Percentiles rank a stretch among this genome's conserved stretches.
Conservation (phyloP, 2,329 filamentous ascomycete species). For the Cladophialophora yegresii region DNA sequence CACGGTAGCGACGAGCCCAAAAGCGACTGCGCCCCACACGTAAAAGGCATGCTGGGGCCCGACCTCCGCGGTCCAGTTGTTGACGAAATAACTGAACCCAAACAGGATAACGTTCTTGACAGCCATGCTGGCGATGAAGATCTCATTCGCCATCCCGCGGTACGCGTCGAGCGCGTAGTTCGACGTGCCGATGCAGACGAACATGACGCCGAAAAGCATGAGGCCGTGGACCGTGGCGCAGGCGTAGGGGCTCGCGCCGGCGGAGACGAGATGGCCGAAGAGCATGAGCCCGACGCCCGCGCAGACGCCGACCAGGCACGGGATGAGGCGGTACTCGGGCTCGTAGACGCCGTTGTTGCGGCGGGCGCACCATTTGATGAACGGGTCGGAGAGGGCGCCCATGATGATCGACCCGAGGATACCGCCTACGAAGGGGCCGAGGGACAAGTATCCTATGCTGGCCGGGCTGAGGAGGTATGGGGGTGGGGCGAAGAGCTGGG, state of each 20-base stretch:
- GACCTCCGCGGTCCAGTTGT: slow-evolving; percentile 23
- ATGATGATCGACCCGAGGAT: slow-evolving; percentile 44
- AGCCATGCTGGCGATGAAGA: slow-evolving; percentile 50
- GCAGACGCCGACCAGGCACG: slow-evolving; percentile 42
- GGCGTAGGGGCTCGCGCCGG: slow-evolving; percentile 8
- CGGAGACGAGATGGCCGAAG: slow-evolving; percentile 34
- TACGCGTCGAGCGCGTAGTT: slow-evolving; percentile 56
- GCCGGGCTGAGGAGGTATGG: slow-evolving; percentile 39
- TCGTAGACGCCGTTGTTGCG: slow-evolving; percentile 48
- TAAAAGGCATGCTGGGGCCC: slow-evolving; percentile 25
- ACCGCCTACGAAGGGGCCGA: slow-evolving; percentile 26
- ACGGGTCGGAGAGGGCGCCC: slow-evolving; percentile 39
- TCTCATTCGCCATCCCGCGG: slow-evolving; percentile 47
- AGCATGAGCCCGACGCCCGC: slow-evolving; percentile 54
- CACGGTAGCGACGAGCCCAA: slow-evolving; percentile 21
- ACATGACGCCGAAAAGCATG: slow-evolving; percentile 26
- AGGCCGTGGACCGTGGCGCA: slow-evolving; percentile 26
- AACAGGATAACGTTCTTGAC: slow-evolving; percentile 52
- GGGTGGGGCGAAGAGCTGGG: slow-evolving; percentile 39
- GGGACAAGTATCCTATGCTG: slow-evolving; percentile 36
- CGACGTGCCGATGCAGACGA: slow-evolving; percentile 51
- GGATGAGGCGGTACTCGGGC: slow-evolving; percentile 49
- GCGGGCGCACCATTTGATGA: slow-evolving; percentile 44
- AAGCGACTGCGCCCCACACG: slow-evolving; percentile 24
- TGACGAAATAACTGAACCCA: slow-evolving; percentile 39